Conservation (phyloP, 164 flowering plant species). For the Vitis riparia region DNA sequence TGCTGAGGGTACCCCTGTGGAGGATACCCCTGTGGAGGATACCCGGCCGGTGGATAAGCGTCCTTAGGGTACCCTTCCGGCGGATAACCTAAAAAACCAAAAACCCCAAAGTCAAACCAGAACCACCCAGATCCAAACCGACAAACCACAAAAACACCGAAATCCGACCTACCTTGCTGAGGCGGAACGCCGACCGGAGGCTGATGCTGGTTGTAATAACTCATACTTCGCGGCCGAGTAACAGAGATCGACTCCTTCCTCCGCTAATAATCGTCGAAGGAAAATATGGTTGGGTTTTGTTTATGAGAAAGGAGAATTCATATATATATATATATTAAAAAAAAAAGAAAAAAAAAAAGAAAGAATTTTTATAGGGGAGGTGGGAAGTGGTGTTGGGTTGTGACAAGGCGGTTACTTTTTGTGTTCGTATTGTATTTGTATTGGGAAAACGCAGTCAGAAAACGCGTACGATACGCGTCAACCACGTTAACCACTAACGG, state of each 20-base stretch:
- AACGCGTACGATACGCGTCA: too few relatives aligned
- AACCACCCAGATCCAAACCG: slow-evolving; percentile 7
- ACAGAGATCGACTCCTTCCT: too few relatives aligned
- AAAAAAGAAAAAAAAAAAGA: too few relatives aligned
- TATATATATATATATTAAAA: too few relatives aligned
- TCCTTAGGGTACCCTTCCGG: slow-evolving; percentile 77
- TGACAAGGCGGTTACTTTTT: too few relatives aligned
- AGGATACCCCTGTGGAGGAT: slow-evolving; percentile 57
- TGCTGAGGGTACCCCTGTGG: slow-evolving; percentile 33
- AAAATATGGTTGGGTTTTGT: neutral
- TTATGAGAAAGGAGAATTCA: too few relatives aligned
- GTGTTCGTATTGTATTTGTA: too few relatives aligned
- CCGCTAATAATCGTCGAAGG: neutral
- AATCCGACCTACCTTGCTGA: slow-evolving; percentile 65
- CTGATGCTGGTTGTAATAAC: slow-evolving; percentile 77
- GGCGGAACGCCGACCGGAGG: slow-evolving; percentile 94
- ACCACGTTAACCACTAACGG: too few relatives aligned
- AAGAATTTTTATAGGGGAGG: too few relatives aligned
- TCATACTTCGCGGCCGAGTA: slow-evolving; percentile 34
- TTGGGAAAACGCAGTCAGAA: too few relatives aligned
- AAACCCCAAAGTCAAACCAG: slow-evolving; percentile 8
- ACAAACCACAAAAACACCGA: neutral
- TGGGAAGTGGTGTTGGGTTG: too few relatives aligned
- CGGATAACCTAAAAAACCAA: slow-evolving; percentile 57
- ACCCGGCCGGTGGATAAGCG: slow-evolving; percentile 73